These are phyloP conservation scores for Lasiosphaeris hirsuta DNA, from an alignment of 495 filamentous ascomycete species.

Conservation along the genomic window DNA sequence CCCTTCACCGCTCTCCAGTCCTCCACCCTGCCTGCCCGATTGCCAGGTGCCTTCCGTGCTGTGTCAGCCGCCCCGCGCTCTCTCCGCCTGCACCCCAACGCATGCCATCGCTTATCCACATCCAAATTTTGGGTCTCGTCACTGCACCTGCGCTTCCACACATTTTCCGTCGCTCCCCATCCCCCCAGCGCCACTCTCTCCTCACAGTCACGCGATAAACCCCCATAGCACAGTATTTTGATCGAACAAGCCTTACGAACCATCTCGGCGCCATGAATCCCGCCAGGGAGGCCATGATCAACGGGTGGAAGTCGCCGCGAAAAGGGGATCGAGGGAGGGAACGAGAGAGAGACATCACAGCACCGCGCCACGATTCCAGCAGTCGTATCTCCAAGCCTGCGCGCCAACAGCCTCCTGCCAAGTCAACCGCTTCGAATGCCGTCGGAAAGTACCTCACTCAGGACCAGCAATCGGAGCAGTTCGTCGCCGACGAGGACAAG, in stretches of 20 bases:
- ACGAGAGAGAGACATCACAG: constrained; percentile 38
- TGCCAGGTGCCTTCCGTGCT: too few relatives aligned
- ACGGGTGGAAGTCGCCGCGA: constrained; percentile 37
- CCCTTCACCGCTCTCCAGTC: neutral
- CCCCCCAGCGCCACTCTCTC: neutral
- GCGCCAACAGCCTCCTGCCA: constrained; percentile 28
- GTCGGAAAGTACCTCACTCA: constrained; percentile 42
- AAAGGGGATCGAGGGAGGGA: constrained; percentile 11
- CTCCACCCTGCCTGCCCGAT: neutral
- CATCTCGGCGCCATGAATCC: constrained; percentile 39
- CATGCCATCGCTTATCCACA: neutral
- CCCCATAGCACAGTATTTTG: too few relatives aligned
- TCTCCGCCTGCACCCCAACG: neutral
- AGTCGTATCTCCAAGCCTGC: constrained; percentile 44
- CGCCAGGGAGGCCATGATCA: constrained; percentile 47
- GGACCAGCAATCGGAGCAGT: constrained; percentile 75
- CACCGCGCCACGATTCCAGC: constrained; percentile 43
- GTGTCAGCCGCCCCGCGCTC: neutral
- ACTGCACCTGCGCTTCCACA: neutral
- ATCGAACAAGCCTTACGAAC: too few relatives aligned
- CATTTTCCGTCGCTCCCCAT: neutral
- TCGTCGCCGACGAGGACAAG: constrained; percentile 90
- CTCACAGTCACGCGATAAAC: neutral
- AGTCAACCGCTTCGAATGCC: constrained; percentile 15
- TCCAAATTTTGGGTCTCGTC: neutral